A percentile compares a stretch with the other conserved stretches of the same genome.
Evolutionary conservation across 805 yeast genomes (phyloP).

Genomic region (Candida insectalens): DNA sequence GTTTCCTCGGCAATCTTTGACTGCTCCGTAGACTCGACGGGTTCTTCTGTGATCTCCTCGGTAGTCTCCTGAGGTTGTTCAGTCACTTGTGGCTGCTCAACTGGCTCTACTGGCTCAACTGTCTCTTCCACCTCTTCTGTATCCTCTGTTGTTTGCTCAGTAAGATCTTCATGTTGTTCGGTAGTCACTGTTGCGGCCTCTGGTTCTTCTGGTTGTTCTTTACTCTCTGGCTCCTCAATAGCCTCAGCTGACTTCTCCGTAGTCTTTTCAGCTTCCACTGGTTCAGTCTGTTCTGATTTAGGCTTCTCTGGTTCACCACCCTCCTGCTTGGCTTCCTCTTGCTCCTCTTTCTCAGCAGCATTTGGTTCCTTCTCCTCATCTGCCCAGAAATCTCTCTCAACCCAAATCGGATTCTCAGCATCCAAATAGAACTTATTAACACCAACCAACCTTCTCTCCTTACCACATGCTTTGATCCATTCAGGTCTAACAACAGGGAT

Average conservation of each 20-base stretch:
- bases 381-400: conserved; percentile 34
- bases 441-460: conserved; percentile 83
- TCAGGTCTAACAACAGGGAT: conserved; percentile 94
- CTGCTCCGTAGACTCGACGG: conserved; percentile 4
- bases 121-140: conserved; percentile 5
- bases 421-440: conserved; percentile 79
- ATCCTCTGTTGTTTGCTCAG: conserved; percentile 3
- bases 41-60: conserved; percentile 8
- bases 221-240: conserved; percentile 3
- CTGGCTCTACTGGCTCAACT: conserved; percentile 4
- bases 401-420: conserved; percentile 33
- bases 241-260: not conserved
- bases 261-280: conserved; percentile 1
- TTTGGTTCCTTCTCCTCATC: conserved; percentile 5
- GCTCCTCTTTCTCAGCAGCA: conserved; percentile 1
- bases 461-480: conserved; percentile 91
- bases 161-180: not conserved
- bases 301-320: conserved; percentile 1
- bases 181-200: conserved; percentile 2
- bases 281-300: not conserved
- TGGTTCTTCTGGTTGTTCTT: conserved; percentile 3
- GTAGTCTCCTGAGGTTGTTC: too few species aligned
- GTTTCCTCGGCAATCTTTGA: too few species aligned
- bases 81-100: conserved; percentile 6
- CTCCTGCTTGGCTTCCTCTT: conserved; percentile 3